A percentile compares a stretch with the other conserved stretches of the same genome.
phyloP scores from a whole-genome alignment of 352 stramenopile genomes.

The Blastocystis hominis region DNA sequence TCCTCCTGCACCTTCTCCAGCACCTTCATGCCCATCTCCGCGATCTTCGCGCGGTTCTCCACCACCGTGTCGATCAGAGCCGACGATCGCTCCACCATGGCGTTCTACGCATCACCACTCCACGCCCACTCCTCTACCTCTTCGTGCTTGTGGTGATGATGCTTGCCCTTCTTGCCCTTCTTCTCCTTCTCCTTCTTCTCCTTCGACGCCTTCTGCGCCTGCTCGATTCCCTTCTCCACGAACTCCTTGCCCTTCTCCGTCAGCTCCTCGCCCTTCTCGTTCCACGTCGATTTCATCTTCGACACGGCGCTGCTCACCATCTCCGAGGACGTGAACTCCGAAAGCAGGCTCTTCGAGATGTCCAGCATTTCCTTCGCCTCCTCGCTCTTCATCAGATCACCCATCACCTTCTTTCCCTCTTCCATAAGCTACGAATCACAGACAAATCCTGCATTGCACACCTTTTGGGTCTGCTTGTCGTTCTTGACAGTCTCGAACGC shows the following conservation, averaged over 20 bases:
- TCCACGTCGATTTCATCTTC: constrained; percentile 56
- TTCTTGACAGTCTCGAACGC: constrained; percentile 19
- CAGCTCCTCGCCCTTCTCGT: constrained; percentile 49
- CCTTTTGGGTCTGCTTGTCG: constrained; percentile 54
- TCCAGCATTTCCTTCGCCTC: constrained; percentile 56
- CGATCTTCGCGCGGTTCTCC: constrained; percentile 38
- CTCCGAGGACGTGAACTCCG: constrained; percentile 46
- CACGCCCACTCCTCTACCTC: no score
- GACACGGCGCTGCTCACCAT: constrained; percentile 9
- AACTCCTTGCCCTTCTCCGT: constrained; percentile 50
- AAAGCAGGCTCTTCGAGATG: constrained; percentile 50
- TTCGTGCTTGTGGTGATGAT: background rate
- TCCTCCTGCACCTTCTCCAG: constrained; percentile 53
- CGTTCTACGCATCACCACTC: background rate
- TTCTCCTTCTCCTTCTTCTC: constrained; percentile 45
- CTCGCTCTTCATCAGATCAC: constrained; percentile 39
- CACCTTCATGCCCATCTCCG: constrained; percentile 48
- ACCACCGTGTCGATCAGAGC: constrained; percentile 35
- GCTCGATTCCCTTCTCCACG: constrained; percentile 37
- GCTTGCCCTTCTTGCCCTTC: constrained; percentile 15
- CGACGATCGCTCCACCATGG: background rate
- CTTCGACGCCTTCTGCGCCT: background rate
- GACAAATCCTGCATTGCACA: background rate
- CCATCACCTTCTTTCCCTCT: constrained; percentile 57
- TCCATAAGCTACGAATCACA: constrained; percentile 29